A percentile compares a stretch with the other conserved stretches of the same genome.
These are phyloP conservation scores for Pleurotus platypus DNA, from an alignment of 768 basidiomycete genomes.

Conservation along the genomic window DNA sequence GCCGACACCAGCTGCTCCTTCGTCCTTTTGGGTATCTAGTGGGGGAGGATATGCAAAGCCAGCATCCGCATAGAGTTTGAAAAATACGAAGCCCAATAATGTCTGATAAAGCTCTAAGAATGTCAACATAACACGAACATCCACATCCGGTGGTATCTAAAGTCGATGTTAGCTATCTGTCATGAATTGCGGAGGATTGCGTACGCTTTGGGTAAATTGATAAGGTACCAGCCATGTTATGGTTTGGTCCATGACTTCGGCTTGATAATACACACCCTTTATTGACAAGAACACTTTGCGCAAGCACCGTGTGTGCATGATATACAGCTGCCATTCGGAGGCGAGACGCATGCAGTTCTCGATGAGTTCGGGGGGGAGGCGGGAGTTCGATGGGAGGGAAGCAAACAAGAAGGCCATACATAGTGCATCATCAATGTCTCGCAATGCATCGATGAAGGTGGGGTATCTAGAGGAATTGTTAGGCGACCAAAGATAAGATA, in stretches of 20 bases:
- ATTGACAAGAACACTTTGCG: constrained; percentile 94
- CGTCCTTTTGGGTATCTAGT: constrained; percentile 78
- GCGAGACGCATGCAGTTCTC: constrained; percentile 89
- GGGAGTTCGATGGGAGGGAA: constrained; percentile 81
- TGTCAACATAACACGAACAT: constrained; percentile 96
- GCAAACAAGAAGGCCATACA: constrained; percentile 95
- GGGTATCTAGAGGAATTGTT: constrained; percentile 65
- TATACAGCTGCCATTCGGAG: constrained; percentile 95
- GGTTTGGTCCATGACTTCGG: constrained; percentile 87
- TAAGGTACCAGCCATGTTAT: constrained; percentile 97
- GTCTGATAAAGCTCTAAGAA: constrained; percentile 99
- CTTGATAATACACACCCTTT: constrained; percentile 98
- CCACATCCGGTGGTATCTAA: constrained; percentile 92
- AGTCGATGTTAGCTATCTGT: neutral
- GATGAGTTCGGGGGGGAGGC: constrained; percentile 77
- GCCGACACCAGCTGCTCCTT: constrained; percentile 81
- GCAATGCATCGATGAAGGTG: constrained; percentile 91
- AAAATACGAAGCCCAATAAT: constrained; percentile 90
- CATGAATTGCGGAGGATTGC: constrained; percentile 17
- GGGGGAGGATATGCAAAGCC: constrained; percentile 96
- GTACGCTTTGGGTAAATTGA: constrained; percentile 91
- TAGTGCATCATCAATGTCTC: constrained; percentile 95
- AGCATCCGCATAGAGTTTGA: constrained; percentile 95
- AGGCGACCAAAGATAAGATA: constrained; percentile 4
- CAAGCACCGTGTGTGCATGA: constrained; percentile 82